These are phyloP conservation scores for Cicer judaicum DNA, from an alignment of 306 rosid genomes.

Conservation along the genomic window DNA sequence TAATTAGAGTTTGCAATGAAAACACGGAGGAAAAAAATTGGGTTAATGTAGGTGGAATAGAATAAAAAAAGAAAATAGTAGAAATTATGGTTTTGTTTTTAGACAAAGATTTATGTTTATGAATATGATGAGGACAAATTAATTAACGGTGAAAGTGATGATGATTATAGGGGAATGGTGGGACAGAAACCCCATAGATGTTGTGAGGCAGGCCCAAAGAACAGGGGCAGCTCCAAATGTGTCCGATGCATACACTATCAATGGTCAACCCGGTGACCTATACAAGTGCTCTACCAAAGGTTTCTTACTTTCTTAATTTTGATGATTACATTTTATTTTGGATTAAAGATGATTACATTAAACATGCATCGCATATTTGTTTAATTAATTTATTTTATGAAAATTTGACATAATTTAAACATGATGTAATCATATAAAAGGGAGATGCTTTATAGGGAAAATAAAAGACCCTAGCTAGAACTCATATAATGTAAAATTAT, in stretches of 20 bases:
- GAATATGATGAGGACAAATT: neutral
- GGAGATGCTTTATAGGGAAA: neutral
- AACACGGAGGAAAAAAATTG: neutral
- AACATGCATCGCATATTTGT: slow-evolving; percentile 24
- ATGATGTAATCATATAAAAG: neutral
- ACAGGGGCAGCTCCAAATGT: slow-evolving; percentile 83
- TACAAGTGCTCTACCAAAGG: slow-evolving; percentile 88
- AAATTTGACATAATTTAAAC: slow-evolving; percentile 13
- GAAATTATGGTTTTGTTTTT: neutral
- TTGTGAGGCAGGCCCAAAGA: slow-evolving; percentile 64
- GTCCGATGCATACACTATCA: slow-evolving; percentile 87
- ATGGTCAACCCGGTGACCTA: slow-evolving; percentile 97
- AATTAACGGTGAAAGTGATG: slow-evolving; percentile 39
- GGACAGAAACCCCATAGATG: slow-evolving; percentile 85
- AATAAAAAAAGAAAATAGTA: too few species aligned
- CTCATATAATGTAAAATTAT: slow-evolving; percentile 18
- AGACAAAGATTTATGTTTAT: slow-evolving; percentile 29
- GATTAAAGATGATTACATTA: neutral
- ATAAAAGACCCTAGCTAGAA: neutral
- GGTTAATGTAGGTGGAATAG: too few species aligned
- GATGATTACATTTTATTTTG: neutral
- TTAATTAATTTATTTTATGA: slow-evolving; percentile 10
- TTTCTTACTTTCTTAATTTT: slow-evolving; percentile 36
- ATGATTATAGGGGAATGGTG: slow-evolving; percentile 90
- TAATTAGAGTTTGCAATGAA: neutral